These are phyloP conservation scores for Aspergillus ibericus DNA, from an alignment of 2,329 filamentous ascomycete species.

Conservation along the genomic window DNA sequence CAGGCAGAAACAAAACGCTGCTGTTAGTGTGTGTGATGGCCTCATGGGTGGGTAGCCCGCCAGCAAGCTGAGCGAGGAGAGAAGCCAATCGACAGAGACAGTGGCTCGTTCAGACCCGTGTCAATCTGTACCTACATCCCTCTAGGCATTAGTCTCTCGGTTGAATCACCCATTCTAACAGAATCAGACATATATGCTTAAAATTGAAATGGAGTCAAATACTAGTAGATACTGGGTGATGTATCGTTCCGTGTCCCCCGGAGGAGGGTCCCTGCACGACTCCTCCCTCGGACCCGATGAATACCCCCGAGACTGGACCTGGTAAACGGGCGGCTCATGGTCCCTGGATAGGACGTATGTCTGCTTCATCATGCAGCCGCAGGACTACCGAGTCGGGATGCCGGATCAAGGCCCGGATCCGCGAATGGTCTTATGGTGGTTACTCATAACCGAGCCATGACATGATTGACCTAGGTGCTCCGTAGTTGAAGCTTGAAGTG, in stretches of 20 bases:
- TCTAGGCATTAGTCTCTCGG: not conserved
- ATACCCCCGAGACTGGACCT: not conserved
- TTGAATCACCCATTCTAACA: not conserved
- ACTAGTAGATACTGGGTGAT: not conserved
- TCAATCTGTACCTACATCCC: not conserved
- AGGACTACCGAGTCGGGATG: constrained; percentile 18
- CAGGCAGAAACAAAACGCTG: not conserved
- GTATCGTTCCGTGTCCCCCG: not conserved
- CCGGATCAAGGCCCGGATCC: constrained; percentile 4
- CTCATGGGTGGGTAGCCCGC: not conserved
- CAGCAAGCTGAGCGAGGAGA: not conserved
- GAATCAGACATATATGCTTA: not conserved
- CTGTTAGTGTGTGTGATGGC: not conserved
- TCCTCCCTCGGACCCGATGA: not conserved
- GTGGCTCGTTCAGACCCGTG: not conserved
- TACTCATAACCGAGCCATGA: not conserved
- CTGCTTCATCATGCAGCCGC: not conserved
- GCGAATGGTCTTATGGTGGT: not conserved
- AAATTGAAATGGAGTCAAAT: not conserved
- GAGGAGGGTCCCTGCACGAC: not conserved
- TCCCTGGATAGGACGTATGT: not conserved
- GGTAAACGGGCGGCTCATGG: not conserved
- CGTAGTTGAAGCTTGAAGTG: not conserved
- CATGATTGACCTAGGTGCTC: not conserved
- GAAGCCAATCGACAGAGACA: not conserved